Evolutionary conservation across 2,329 filamentous ascomycete species (phyloP), one percentile per base, ranked within the genome.

Genomic region (Arthrobotrys conoides): DNA sequence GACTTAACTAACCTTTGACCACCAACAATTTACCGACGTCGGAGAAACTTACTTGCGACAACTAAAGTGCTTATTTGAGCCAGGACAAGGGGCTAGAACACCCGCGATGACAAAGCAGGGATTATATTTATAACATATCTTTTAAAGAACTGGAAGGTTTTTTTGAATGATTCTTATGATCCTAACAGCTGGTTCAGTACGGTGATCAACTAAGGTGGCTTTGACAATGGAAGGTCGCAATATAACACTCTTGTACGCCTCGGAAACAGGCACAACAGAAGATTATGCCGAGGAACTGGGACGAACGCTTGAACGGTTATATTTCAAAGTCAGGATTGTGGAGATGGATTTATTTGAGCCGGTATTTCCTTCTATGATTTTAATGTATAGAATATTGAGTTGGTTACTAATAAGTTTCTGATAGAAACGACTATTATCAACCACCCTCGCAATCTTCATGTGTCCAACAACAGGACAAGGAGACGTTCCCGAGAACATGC

Each of bases 401-500:
- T 44, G 27, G 12, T 16, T 44, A 51, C 55, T 68, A 30, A 67
- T 24, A 0, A 5, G 8, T 9, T 20, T 14, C 2, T 10, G 48
- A 84, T 80, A 85, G 87, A 81, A 80, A 87, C 53, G 18, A 5
- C 46, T 77, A 30, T 82, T 86, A 33, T 84, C 86, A 70, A 83
- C 85, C 69, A 83, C 85, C 0, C 84, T 95, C 20, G 89, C 93
- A 27, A 87, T 98, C 64, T 92, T 99, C 82, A 90, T 93, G 77
- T 87, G 96, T 20, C 96, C 96, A 4, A 99, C 96, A 0, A 97
- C 96, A 0, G 96, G 96, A 4, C 95, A 99, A 85, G 96, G 96
- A 5, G 94, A 98, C 80, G 88, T 98, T 83, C 96, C 96, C 1
- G 89, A 89, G 71, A 98, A 98, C 86, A 90, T 92, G 1, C 88